phyloP scores from a whole-genome alignment of 176 grass and related monocot species.

The Oryza brachyantha region DNA sequence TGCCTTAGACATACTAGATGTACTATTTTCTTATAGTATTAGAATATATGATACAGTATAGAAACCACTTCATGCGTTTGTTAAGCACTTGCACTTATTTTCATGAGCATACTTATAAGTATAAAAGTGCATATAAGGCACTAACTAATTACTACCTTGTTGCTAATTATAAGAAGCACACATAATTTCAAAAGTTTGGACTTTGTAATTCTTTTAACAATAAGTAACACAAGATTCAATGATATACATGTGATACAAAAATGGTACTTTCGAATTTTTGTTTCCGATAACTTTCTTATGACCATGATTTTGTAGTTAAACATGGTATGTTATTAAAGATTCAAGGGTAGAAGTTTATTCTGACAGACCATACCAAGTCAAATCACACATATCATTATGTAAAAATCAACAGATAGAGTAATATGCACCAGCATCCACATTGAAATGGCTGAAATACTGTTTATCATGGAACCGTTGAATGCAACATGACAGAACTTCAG shows the following conservation, averaged over 20 bases:
- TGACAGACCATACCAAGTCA: not conserved
- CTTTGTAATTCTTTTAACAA: not conserved
- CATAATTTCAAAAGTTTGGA: not conserved
- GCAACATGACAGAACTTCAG: not conserved
- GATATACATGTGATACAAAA: not conserved
- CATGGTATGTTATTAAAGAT: not conserved
- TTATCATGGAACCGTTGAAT: not conserved
- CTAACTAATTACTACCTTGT: not conserved
- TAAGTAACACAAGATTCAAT: not conserved
- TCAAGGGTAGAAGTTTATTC: not conserved
- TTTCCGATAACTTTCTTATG: not conserved
- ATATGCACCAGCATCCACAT: not conserved
- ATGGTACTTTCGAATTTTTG: not conserved
- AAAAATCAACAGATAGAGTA: not conserved
- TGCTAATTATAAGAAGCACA: not conserved
- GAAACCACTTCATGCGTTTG: not conserved
- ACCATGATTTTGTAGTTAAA: not conserved
- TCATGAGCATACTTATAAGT: conserved; percentile 9
- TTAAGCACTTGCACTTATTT: not conserved
- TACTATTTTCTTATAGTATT: conserved; percentile 18
- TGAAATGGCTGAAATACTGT: not conserved
- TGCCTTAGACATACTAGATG: not conserved
- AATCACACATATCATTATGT: not conserved
- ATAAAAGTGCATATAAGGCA: not conserved
- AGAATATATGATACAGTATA: not conserved